These are phyloP conservation scores for Monilinia laxa DNA, from an alignment of 2,329 filamentous ascomycete species.

Conservation along the genomic window DNA sequence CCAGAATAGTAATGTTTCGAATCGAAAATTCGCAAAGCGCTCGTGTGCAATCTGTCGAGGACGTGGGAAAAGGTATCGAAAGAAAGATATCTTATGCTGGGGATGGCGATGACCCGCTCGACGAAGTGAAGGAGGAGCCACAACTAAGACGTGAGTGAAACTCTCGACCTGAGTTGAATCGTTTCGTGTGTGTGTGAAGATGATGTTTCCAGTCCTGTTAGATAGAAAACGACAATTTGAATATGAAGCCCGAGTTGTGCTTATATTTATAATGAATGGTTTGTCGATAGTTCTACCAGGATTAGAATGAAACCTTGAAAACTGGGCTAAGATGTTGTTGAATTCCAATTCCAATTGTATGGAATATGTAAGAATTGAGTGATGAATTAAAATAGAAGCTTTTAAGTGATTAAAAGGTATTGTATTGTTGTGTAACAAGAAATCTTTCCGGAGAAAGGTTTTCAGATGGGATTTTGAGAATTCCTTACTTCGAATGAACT, in stretches of 20 bases:
- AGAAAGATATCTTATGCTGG: constrained; percentile 9
- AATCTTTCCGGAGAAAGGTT: neutral
- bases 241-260: neutral
- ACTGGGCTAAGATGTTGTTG: neutral
- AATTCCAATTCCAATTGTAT: too few relatives aligned
- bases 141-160: constrained; percentile 20
- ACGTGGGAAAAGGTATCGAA: constrained; percentile 32
- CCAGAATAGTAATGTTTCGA: constrained; percentile 70
- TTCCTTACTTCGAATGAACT: neutral
- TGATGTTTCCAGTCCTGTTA: constrained; percentile 11
- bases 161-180: neutral
- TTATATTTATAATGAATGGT: constrained; percentile 3
- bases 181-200: neutral
- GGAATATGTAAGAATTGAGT: neutral
- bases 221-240: neutral
- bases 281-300: neutral
- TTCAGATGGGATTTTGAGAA: constrained; percentile 1
- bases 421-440: neutral
- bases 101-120: constrained; percentile 27
- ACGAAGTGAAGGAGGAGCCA: constrained; percentile 21
- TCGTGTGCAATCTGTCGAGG: constrained; percentile 17
- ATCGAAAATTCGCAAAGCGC: constrained; percentile 55
- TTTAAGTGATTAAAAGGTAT: too few relatives aligned
- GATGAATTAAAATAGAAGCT: neutral
- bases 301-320: neutral